phyloP scores from a whole-genome alignment of 345 rosid genomes.

The Jatropha curcas region DNA sequence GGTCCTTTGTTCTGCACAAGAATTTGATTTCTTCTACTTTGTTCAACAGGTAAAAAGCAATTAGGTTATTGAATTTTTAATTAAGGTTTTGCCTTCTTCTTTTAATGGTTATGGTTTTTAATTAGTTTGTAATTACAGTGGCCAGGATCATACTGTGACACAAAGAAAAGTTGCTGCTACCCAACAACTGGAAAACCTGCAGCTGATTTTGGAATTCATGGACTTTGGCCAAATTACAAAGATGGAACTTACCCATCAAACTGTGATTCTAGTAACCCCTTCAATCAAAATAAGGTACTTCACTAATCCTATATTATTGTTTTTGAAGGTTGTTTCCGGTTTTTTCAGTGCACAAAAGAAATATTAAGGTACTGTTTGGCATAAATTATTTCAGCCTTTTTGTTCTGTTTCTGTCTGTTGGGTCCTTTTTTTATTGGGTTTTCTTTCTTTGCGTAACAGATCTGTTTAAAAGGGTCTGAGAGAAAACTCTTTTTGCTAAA shows the following conservation, averaged over 20 bases:
- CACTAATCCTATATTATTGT: background rate
- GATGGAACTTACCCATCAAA: slow-evolving; percentile 82
- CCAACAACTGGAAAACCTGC: slow-evolving; percentile 87
- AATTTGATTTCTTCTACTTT: slow-evolving; percentile 95
- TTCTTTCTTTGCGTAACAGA: no score
- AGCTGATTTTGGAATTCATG: slow-evolving; percentile 90
- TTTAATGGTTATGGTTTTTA: no score
- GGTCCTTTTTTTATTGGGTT: no score
- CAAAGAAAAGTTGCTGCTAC: slow-evolving; percentile 66
- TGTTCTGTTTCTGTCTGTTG: background rate
- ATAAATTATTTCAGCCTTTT: no score
- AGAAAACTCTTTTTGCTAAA: background rate
- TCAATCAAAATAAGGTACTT: slow-evolving; percentile 53
- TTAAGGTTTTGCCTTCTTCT: background rate
- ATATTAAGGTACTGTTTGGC: no score
- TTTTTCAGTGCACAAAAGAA: background rate
- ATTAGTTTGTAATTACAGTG: slow-evolving; percentile 50
- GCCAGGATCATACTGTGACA: slow-evolving; percentile 95
- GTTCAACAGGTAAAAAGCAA: slow-evolving; percentile 83
- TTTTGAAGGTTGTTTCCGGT: background rate
- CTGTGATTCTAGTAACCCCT: slow-evolving; percentile 60
- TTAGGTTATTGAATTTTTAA: no score
- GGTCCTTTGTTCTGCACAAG: slow-evolving; percentile 49
- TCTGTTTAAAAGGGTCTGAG: background rate
- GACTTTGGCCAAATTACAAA: slow-evolving; percentile 88